A percentile compares a stretch with the other conserved stretches of the same genome.
phyloP scores from a whole-genome alignment of 1,284 basidiomycete species.

The Microbotryum silenes-acaulis region DNA sequence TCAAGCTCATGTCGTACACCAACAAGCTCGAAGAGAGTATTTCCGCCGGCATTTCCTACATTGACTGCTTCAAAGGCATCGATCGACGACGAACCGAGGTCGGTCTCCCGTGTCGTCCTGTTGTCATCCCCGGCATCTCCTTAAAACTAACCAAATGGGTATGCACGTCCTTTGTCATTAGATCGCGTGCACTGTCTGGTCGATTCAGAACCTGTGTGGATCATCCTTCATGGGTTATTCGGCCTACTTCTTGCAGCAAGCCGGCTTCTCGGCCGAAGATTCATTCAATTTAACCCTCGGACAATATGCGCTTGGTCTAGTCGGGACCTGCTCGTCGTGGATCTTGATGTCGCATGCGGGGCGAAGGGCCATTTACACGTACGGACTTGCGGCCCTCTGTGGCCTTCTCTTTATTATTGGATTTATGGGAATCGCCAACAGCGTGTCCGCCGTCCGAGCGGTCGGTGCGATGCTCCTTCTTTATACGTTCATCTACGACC shows the following conservation, averaged over 20 bases:
- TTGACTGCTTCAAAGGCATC: conserved; percentile 46
- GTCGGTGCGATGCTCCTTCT: conserved; percentile 44
- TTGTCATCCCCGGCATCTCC: background rate
- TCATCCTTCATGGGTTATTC: conserved; percentile 30
- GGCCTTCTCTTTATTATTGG: conserved; percentile 47
- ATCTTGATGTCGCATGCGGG: conserved; percentile 43
- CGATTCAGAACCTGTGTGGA: conserved; percentile 33
- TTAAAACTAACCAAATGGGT: background rate
- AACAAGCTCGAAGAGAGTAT: conserved; percentile 42
- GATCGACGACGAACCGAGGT: conserved; percentile 46
- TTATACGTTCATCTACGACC: conserved; percentile 44
- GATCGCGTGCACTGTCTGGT: conserved; percentile 24
- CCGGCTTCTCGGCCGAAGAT: conserved; percentile 41
- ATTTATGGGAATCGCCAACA: conserved; percentile 41
- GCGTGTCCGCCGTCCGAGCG: conserved; percentile 35
- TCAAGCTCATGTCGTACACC: conserved; percentile 40
- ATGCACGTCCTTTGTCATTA: background rate
- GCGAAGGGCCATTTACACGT: conserved; percentile 46
- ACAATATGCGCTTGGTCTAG: conserved; percentile 39
- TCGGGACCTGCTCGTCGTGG: conserved; percentile 44
- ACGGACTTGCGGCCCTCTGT: conserved; percentile 44
- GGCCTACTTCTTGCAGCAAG: conserved; percentile 43
- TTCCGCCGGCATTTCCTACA: conserved; percentile 40
- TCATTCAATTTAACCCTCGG: conserved; percentile 44
- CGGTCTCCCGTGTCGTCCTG: conserved; percentile 14